Base-by-base conservation (phyloP, 2,329 filamentous ascomycete species). In the Colletotrichum sp. region DNA sequence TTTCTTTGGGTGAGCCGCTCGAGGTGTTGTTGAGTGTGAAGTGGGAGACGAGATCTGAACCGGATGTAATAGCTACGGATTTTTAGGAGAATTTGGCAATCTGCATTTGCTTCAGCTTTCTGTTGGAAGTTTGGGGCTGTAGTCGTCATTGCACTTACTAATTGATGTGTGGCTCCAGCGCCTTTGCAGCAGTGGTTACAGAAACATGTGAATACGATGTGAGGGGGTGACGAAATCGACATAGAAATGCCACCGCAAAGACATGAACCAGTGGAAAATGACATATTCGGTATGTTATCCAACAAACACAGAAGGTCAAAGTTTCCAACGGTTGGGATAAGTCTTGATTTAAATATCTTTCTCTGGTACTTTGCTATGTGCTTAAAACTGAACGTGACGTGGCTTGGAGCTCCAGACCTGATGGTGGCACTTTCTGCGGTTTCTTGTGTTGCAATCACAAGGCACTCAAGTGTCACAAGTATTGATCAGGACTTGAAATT, bases 1-100 rank as follows among this genome's bases (percentile, higher is more conserved):
- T 82, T n/a, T 78, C 77, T 36, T 83, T 82, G 1, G 58, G 60
- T 6, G 58, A 72, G 1, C 81, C 79, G 13, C 81, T 83, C 1
- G 78, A 78, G 0, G 81, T 83, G 24, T 82, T 78, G 0, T n/a
- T 30, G 1, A 83, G 70, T 1, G 28, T 71, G 67, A 76, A 82
- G 7, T 71, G 58, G 1, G 71, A 43, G 9, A 83, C 76, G 2
- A 65, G 43, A 2, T 73, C 66, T 1, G 55, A 16, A 0, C 62
- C 24, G 2, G 66, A 67, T 0, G 67, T 71, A 12, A 80, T 62
- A 4, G 77, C 18, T 5, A 82, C 70, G 2, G 79, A 75, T 15
- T 62, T 0, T 38, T 64, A 0, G 66, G 38, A 16, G 81, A 82
- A 56, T 83, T 83, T n/a, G n/a, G 80, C 82, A 32, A 83, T 80